Evolutionary conservation across 306 rosid species (phyloP).

Genomic region (Pterocarpus macrocarpus): DNA sequence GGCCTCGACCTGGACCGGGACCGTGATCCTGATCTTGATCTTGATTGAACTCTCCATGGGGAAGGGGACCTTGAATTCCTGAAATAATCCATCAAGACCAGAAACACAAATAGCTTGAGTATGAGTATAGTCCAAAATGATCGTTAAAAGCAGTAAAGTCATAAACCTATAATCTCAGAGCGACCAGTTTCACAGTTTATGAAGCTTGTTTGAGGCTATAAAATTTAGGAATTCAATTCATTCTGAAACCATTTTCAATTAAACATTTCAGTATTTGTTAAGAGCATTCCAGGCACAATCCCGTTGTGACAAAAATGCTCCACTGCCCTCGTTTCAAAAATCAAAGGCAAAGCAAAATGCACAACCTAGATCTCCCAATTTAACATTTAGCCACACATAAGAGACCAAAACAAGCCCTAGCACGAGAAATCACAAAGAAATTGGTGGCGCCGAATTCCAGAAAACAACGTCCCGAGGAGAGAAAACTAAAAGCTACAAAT

Average conservation of each 20-base stretch:
- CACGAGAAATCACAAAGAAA: neutral
- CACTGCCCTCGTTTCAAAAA: neutral
- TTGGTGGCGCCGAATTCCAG: neutral
- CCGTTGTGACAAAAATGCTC: neutral
- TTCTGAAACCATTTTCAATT: neutral
- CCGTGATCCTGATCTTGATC: constrained; percentile 68
- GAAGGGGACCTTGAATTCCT: constrained; percentile 88
- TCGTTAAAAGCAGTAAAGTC: neutral
- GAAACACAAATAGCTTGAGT: neutral
- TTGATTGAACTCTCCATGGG: constrained; percentile 80
- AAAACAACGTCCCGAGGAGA: neutral
- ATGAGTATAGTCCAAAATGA: neutral
- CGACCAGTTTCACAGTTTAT: neutral
- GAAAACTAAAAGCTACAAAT: neutral
- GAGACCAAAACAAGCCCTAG: too few relatives aligned
- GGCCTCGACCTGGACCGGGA: constrained; percentile 66
- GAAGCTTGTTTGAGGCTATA: neutral
- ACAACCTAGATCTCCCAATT: neutral
- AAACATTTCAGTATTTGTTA: neutral
- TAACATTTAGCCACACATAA: neutral
- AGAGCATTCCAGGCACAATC: constrained; percentile 19
- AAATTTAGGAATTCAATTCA: neutral
- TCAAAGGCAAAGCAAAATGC: neutral
- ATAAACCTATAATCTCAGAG: constrained; percentile 3
- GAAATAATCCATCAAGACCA: constrained; percentile 28